These are phyloP conservation scores for Fusarium tanahbumbuense DNA, from an alignment of 2,329 filamentous ascomycete species.

Conservation along the genomic window DNA sequence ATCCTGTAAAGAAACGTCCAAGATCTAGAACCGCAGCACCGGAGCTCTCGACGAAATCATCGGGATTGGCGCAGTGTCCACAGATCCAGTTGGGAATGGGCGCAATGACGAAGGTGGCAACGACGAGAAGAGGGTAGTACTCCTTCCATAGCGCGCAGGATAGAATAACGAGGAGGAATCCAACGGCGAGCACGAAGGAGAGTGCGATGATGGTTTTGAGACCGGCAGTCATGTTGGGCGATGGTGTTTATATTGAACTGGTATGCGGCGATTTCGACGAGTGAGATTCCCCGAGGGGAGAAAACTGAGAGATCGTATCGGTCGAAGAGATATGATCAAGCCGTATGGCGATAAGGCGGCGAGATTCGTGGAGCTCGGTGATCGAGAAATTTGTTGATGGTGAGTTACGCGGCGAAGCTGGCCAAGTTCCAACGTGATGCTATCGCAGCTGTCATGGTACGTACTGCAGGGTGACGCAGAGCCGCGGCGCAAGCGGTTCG, in stretches of 20 bases:
- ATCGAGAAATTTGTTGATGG: constrained; percentile 19
- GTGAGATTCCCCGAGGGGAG: constrained; percentile 21
- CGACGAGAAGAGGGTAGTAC: constrained; percentile 95
- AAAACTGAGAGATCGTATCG: background rate
- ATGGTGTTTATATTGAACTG: constrained; percentile 4
- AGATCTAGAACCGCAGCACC: constrained; percentile 90
- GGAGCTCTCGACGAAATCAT: constrained; percentile 92
- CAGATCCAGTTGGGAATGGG: constrained; percentile 98
- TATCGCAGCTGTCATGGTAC: constrained; percentile 43
- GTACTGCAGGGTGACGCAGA: constrained; percentile 32
- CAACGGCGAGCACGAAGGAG: constrained; percentile 98
- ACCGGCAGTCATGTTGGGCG: constrained; percentile 77
- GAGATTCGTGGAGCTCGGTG: background rate
- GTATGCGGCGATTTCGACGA: constrained; percentile 23
- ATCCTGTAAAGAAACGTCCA: constrained; percentile 92
- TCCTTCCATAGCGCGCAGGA: constrained; percentile 94
- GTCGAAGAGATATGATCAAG: background rate
- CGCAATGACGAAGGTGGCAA: constrained; percentile 93
- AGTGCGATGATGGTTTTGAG: constrained; percentile 99
- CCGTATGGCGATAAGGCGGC: background rate
- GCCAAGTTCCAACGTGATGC: constrained; percentile 40
- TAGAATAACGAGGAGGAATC: constrained; percentile 98
- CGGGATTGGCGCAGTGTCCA: constrained; percentile 84
- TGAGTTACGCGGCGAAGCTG: constrained; percentile 40
- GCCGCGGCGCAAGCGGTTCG: constrained; percentile 11